Base-by-base conservation (phyloP, 1,139 yeast species). In the Kodamaea arcana region DNA sequence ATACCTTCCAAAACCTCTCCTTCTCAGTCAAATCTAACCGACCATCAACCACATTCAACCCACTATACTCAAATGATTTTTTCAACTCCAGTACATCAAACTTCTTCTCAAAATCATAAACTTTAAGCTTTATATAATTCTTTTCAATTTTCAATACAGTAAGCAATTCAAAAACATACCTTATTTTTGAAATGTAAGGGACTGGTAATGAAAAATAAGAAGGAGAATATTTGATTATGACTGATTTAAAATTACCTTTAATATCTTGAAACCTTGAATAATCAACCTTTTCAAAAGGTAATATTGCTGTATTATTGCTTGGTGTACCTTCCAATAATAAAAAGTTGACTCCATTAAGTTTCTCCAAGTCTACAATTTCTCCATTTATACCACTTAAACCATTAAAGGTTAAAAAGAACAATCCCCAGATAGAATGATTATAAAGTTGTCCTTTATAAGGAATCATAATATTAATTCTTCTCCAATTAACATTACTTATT, bases 301-400 rank as follows among this genome's bases (percentile, higher is more conserved):
- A 59, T 0, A 79, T 51, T 0, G 80, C 69, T 44, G 74, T 75
- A 37, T 83, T 83, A 50, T 82, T 83, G 1, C 86, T 74, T 0
- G 86, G 66, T 0, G 88, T 80, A 0, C 88, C 88, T 50, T 83
- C 94, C 15, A 77, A 62, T 33, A 82, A 71, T 30, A 80, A 49
- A 40, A 66, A 75, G 3, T 72, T 64, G n/a, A 66, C 56, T 31
- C 65, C 65, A 11, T 54, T 51, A 13, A 62, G 50, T 14, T 48
- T 47, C 14, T 11, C 18, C 30, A 38, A 29, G 18, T 38, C 33
- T 15, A 38, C 30, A 56, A 59, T 22, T 37, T 40, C 6, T 33
- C 43, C 18, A 35, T 26, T 5, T n/a, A n/a, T n/a, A n/a, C n/a
- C n/a, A 51, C 45, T 27, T 32, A 15, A 15, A 2, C 41, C 41